Percentiles rank a stretch among this genome's conserved stretches.
Conservation (phyloP, 2,329 filamentous ascomycete species). For the Hypoxylon sp. region DNA sequence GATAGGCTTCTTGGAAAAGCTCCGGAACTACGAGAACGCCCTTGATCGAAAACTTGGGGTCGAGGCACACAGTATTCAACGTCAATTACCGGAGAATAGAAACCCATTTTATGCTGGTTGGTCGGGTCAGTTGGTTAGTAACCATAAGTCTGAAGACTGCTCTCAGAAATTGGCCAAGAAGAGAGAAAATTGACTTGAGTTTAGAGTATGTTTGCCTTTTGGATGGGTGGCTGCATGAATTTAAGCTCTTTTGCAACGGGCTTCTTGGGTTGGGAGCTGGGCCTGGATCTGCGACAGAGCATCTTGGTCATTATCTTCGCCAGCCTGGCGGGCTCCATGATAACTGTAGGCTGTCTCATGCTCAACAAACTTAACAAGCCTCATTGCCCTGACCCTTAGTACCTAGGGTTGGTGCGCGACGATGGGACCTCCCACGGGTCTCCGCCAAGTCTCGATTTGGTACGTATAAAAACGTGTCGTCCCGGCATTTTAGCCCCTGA, state of each 20-base stretch:
- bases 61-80: slow-evolving; percentile 62
- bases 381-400: slow-evolving; percentile 2
- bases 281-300: slow-evolving; percentile 61
- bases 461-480: too few species aligned
- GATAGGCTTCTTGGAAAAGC: slow-evolving; percentile 53
- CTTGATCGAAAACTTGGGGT: slow-evolving; percentile 64
- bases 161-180: not conserved
- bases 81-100: slow-evolving; percentile 61
- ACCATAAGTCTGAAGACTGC: slow-evolving; percentile 4
- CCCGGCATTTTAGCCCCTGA: too few species aligned
- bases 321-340: slow-evolving; percentile 59
- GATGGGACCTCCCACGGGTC: slow-evolving; percentile 64
- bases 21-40: slow-evolving; percentile 60
- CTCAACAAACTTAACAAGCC: not conserved
- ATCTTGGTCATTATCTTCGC: slow-evolving; percentile 63
- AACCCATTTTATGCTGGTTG: slow-evolving; percentile 56
- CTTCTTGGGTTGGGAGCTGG: slow-evolving; percentile 65
- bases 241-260: slow-evolving; percentile 65
- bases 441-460: slow-evolving; percentile 66
- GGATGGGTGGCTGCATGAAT: slow-evolving; percentile 66
- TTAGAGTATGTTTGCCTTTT: slow-evolving; percentile 65
- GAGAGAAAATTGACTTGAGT: not conserved
- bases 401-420: slow-evolving; percentile 63
- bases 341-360: slow-evolving; percentile 53
- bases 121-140: slow-evolving; percentile 56